Base-by-base conservation (phyloP, 2,329 filamentous ascomycete species). In the Colletotrichum sp. region DNA sequence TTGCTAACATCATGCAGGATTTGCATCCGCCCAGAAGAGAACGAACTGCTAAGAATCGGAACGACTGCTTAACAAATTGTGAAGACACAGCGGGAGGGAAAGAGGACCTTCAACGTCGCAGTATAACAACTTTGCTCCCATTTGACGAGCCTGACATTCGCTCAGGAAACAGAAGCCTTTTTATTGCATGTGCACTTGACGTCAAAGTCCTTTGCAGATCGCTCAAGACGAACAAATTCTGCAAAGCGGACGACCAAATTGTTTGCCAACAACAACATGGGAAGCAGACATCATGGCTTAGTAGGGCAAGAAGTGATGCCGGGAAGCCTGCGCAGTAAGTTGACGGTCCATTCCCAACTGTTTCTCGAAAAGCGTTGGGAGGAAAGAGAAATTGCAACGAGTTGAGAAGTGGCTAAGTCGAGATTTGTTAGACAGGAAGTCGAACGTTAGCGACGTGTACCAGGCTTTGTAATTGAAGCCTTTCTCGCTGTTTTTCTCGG, bases 251-350 rank as follows among this genome's bases (percentile, higher is more conserved):
- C 8, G 18, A n/a, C n/a, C 43, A 4, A 12, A 21, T 48, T 6
- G 18, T 10, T 2, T 48, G 43, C 43, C 9, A 12, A 21, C 1
- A 3, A 21, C 16, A 2, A 48, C 18, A 3, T 48, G 3, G 6
- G 43, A 48, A 48, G 0, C 0, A 3, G 18, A 0, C 43, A 48
- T 13, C 9, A 21, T 0, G 1, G 18, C 43, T 48, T 7, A 3
- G 18, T 7, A 48, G 43, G 18, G 43, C 18, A 21, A 21, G 1
- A 2, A 43, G n/a, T n/a, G 16, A 43, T 43, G 16, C 6, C 39
- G 3, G 39, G 1, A 6, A 43, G n/a, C 16, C 39, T 1, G 9
- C 5, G 18, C 0, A 43, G 39, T 43, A 43, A 43, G 39, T 43
- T 18, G 0, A 6, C 39, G 10, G 8, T 43, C 16, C 0, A 43